Conservation (phyloP, 202 grass and related monocot species). For the Hordeum pubiflorum region DNA sequence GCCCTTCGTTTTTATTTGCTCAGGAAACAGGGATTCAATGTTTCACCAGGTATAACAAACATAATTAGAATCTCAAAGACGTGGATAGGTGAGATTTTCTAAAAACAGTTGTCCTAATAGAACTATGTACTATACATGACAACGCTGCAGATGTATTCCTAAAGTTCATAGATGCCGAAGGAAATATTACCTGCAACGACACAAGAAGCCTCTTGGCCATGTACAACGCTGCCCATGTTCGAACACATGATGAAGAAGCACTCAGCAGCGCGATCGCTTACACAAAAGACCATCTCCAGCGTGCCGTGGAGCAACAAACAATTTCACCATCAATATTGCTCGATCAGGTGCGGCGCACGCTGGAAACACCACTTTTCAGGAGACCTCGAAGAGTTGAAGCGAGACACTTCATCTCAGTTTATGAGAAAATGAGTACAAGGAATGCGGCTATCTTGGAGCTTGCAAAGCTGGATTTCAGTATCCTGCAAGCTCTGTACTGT, state of each 20-base stretch:
- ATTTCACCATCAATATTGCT: background rate
- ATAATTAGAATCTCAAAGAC: background rate
- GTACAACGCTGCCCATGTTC: slow-evolving; percentile 20
- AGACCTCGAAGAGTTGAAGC: slow-evolving; percentile 35
- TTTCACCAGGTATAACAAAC: slow-evolving; percentile 15
- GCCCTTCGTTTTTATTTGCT: slow-evolving; percentile 28
- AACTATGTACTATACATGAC: background rate
- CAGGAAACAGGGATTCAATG: slow-evolving; percentile 15
- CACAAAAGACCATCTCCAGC: background rate
- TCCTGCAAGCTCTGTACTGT: slow-evolving; percentile 36
- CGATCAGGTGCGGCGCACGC: background rate
- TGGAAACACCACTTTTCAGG: slow-evolving; percentile 22
- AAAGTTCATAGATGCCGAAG: background rate
- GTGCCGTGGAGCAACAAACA: background rate
- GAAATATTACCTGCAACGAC: background rate
- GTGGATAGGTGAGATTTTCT: too few species aligned
- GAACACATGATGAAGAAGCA: slow-evolving; percentile 21
- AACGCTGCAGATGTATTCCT: background rate
- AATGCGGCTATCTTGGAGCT: slow-evolving; percentile 31
- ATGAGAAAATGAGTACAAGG: background rate
- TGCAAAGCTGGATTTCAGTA: slow-evolving; percentile 43
- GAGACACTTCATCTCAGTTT: slow-evolving; percentile 31
- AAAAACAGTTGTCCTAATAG: too few species aligned
- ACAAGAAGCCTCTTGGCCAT: background rate
- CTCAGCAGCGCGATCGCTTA: slow-evolving; percentile 19